Percentiles rank a stretch among this genome's conserved stretches.
Evolutionary conservation across 495 filamentous ascomycete species (phyloP).

Genomic region (Tuber indicum): DNA sequence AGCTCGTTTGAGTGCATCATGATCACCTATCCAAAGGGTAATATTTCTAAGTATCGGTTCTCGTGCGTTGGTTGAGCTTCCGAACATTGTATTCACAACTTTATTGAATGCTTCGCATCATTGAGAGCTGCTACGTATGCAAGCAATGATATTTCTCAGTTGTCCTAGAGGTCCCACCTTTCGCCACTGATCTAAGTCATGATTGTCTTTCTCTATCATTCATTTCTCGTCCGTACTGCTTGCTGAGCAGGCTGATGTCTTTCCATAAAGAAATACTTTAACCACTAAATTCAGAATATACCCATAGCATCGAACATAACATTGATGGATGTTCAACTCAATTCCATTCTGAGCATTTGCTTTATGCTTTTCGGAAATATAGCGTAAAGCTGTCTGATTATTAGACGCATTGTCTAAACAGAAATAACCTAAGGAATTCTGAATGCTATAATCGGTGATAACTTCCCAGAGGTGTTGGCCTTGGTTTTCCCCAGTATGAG

Average conservation of each 20-base stretch:
- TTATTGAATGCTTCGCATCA: background rate
- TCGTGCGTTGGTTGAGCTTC: background rate
- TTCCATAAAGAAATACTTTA: background rate
- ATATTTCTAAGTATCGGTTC: background rate
- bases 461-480: conserved; percentile 11
- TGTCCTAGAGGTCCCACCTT: background rate
- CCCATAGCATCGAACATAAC: background rate
- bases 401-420: conserved; percentile 28
- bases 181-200: background rate
- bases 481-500: conserved; percentile 31
- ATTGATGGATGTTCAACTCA: background rate
- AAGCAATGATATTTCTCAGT: background rate
- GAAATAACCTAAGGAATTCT: conserved; percentile 19
- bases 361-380: background rate
- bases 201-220: background rate
- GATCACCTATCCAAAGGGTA: background rate
- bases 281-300: background rate
- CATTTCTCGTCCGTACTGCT: background rate
- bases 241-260: background rate
- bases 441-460: conserved; percentile 22
- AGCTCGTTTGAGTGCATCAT: background rate
- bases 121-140: background rate
- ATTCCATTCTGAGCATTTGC: background rate
- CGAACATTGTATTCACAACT: background rate
- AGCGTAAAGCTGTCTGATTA: conserved; percentile 7